These are phyloP conservation scores for Trichoderma guizhouense DNA, from an alignment of 2,329 filamentous ascomycete species.

Conservation along the genomic window DNA sequence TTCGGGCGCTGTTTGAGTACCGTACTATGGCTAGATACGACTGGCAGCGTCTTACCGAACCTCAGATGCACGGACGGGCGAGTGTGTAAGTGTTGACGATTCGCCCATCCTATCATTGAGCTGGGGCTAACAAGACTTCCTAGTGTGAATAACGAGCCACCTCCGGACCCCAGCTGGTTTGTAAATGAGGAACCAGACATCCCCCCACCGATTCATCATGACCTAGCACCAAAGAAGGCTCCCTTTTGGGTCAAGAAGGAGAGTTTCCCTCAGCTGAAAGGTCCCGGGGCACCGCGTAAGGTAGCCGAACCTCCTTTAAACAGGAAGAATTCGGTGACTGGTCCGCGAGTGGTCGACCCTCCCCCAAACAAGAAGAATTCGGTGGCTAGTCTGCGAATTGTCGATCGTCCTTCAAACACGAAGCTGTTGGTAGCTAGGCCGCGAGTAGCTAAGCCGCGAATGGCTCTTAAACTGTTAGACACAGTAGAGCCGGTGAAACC, in stretches of 20 bases:
- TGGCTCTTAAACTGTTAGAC: neutral
- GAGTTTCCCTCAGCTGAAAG: neutral
- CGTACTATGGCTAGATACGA: neutral
- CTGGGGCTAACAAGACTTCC: neutral
- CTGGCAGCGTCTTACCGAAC: neutral
- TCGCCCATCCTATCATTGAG: neutral
- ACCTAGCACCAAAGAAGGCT: neutral
- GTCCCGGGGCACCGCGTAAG: neutral
- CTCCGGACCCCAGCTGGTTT: neutral
- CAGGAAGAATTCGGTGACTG: neutral
- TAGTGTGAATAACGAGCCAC: neutral
- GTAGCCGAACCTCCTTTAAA: neutral
- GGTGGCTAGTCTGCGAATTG: too few species aligned
- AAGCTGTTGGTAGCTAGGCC: too few species aligned
- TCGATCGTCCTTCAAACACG: too few species aligned
- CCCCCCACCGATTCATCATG: neutral
- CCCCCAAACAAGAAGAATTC: too few species aligned
- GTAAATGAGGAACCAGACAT: neutral
- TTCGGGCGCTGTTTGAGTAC: constrained; percentile 8
- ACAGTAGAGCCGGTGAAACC: neutral
- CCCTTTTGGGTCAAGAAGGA: neutral
- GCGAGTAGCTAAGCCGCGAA: too few species aligned
- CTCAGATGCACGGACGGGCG: neutral
- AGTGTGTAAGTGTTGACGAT: neutral
- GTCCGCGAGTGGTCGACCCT: neutral